Base-by-base conservation (phyloP, 2,329 filamentous ascomycete species). In the Fusarium circinatum region DNA sequence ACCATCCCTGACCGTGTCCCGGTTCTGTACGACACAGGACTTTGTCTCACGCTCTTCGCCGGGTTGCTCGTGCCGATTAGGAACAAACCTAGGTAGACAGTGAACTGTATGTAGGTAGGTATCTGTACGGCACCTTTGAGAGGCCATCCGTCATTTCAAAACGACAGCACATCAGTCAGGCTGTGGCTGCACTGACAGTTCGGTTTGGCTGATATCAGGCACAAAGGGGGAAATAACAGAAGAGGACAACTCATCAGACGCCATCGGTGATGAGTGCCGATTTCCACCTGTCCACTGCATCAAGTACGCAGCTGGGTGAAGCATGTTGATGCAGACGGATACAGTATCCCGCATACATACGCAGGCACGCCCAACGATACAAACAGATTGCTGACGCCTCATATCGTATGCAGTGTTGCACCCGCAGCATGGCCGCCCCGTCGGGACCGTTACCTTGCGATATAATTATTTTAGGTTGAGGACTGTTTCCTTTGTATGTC, bases 171-270 rank as follows among this genome's bases (percentile, higher is more conserved):
- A 68, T 65, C 57, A 70, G 41, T 61, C 57, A 70, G 41, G 38
- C 30, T 55, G 48, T 63, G 60, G 48, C 42, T 58, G 56, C 42
- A 18, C 28, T 41, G 30, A 28, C 48, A 30, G 30, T 52, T 42
- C 24, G 41, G 38, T 15, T 28, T 63, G 54, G 13, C 52, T 52
- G 39, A 70, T 59, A 60, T 70, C 65, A 60, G 65, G 65, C 45
- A 70, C 60, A 44, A 73, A 70, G 49, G 54, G 56, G 36, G 52
- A 48, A 41, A 60, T 45, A 44, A 39, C 15, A 28, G 34, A 28
- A 68, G 32, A 54, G 58, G 71, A 74, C 71, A 73, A 59, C 71
- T 74, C 71, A 71, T 71, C 62, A 70, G 63, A 39, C 49, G 34
- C 62, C 39, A 62, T 49, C 49, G 45, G 67, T 68, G 47, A 65